A percentile compares a stretch with the other conserved stretches of the same genome.
Evolutionary conservation across 2,329 filamentous ascomycete species (phyloP).

Genomic region (Ophiocordyceps camponoti-saundersi): DNA sequence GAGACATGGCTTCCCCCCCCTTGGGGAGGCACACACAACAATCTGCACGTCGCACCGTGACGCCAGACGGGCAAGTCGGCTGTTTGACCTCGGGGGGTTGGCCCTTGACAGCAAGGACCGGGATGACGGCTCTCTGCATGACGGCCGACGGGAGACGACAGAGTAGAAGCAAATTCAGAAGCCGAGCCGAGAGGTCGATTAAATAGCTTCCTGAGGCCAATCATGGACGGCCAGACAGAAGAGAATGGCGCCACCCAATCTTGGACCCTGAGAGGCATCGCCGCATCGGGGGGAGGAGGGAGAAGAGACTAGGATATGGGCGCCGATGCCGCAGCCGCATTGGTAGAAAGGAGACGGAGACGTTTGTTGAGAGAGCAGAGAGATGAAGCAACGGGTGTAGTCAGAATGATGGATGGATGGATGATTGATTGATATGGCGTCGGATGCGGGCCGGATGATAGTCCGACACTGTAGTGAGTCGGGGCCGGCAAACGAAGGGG

Average conservation of each 20-base stretch:
- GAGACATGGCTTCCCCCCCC: neutral
- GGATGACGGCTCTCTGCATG: constrained; percentile 2
- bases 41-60: neutral
- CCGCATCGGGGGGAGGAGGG: neutral
- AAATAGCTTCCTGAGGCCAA: neutral
- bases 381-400: neutral
- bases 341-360: neutral
- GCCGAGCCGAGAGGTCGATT: constrained; percentile 1
- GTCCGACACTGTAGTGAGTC: too few species aligned
- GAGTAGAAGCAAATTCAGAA: constrained; percentile 1
- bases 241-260: constrained; percentile 1
- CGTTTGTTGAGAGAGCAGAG: neutral
- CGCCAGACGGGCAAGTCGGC: neutral
- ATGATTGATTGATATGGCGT: too few species aligned
- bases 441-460: neutral
- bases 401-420: too few species aligned
- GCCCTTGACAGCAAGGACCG: constrained; percentile 1
- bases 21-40: neutral
- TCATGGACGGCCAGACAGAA: neutral
- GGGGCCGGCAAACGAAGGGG: too few species aligned
- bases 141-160: neutral
- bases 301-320: neutral
- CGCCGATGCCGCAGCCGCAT: neutral
- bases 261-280: neutral
- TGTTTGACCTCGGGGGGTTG: constrained; percentile 1